Evolutionary conservation across 1,284 basidiomycete genomes (phyloP).

Genomic region (Phaffia rhodozyma): DNA sequence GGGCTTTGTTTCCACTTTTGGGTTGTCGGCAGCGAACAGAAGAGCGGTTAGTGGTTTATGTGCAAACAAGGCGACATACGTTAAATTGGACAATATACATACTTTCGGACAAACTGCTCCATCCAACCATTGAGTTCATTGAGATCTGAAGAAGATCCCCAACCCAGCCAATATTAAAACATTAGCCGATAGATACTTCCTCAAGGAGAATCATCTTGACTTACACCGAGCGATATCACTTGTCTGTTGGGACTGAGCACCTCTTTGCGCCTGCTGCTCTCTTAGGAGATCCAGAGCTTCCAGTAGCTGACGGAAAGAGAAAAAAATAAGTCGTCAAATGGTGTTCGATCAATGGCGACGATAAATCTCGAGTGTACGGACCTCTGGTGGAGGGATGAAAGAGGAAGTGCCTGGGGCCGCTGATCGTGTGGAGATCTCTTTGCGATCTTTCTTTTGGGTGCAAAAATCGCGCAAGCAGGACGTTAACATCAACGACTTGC

Average conservation of each 20-base stretch:
- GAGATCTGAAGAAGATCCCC: constrained; percentile 25
- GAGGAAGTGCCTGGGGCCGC: no score
- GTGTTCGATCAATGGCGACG: no score
- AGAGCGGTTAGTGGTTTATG: no score
- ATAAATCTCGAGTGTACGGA: no score
- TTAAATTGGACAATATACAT: no score
- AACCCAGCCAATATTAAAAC: neutral
- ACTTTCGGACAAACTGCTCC: constrained; percentile 50
- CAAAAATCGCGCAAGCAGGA: no score
- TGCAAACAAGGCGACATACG: no score
- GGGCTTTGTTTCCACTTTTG: constrained; percentile 55
- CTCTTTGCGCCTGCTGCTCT: constrained; percentile 27
- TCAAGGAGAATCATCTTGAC: constrained; percentile 12
- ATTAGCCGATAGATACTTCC: neutral
- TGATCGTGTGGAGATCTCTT: no score
- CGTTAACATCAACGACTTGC: no score
- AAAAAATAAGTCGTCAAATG: neutral
- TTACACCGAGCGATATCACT: constrained; percentile 33
- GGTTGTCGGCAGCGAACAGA: no score
- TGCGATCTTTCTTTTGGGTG: no score
- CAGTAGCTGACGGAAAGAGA: neutral
- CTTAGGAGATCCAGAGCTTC: constrained; percentile 23
- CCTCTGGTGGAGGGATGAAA: no score
- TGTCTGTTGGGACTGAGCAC: constrained; percentile 31
- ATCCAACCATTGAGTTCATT: constrained; percentile 49